phyloP scores from a whole-genome alignment of 345 rosid genomes.

The Populus euphratica region DNA sequence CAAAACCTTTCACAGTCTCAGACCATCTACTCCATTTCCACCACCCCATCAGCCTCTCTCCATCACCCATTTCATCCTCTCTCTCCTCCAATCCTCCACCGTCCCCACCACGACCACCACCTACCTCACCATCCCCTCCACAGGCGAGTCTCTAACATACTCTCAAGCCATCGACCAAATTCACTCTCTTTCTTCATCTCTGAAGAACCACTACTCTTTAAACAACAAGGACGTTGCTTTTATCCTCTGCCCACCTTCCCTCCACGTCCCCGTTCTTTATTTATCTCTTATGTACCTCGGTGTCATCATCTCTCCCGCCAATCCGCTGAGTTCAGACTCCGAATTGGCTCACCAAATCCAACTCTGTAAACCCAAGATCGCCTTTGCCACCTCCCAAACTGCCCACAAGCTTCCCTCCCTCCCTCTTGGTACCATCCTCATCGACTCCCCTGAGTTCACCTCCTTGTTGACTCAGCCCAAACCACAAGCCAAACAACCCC shows the following conservation, averaged over 20 bases:
- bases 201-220: constrained; percentile 39
- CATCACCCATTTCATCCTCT: constrained; percentile 37
- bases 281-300: constrained; percentile 71
- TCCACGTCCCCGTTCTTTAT: constrained; percentile 60
- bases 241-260: constrained; percentile 57
- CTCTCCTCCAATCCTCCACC: constrained; percentile 43
- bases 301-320: constrained; percentile 66
- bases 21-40: constrained; percentile 49
- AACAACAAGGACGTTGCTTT: constrained; percentile 57
- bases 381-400: constrained; percentile 56
- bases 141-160: constrained; percentile 43
- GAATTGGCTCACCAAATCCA: constrained; percentile 58
- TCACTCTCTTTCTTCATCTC: constrained; percentile 45
- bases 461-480: constrained; percentile 35
- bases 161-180: constrained; percentile 38
- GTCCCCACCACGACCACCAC: constrained; percentile 20
- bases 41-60: constrained; percentile 51
- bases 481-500: background rate
- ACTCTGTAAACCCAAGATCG: constrained; percentile 58
- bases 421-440: constrained; percentile 40
- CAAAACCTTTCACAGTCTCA: constrained; percentile 46
- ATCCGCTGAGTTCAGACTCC: constrained; percentile 52
- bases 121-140: constrained; percentile 44
- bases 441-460: constrained; percentile 75
- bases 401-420: constrained; percentile 41